phyloP scores from a whole-genome alignment of 1,284 basidiomycete species.

The Rhizopogon parksii region DNA sequence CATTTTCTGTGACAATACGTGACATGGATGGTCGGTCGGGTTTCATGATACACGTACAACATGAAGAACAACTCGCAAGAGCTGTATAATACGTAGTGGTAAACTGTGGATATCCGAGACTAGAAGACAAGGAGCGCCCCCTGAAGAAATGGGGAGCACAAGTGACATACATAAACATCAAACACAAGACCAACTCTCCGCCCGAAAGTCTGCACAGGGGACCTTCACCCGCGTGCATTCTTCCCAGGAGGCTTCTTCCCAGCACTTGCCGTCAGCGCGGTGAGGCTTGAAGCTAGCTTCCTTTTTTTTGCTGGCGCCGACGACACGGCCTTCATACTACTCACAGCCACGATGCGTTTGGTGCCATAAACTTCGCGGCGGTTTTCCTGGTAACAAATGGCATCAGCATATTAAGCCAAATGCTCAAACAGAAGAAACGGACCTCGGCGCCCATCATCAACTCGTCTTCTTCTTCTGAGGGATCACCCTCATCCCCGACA shows the following conservation, averaged over 20 bases:
- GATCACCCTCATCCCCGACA: conserved; percentile 15
- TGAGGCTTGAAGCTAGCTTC: conserved; percentile 9
- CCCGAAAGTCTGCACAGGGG: not conserved
- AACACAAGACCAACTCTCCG: not conserved
- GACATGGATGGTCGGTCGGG: not conserved
- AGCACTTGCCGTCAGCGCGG: not conserved
- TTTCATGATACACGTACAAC: not conserved
- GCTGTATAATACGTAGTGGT: not conserved
- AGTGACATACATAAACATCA: not conserved
- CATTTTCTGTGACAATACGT: too few species aligned
- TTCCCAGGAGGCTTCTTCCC: conserved; percentile 1
- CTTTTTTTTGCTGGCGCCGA: conserved; percentile 18
- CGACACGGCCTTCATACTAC: conserved; percentile 7
- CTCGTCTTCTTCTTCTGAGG: conserved; percentile 45
- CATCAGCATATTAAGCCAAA: conserved; percentile 6
- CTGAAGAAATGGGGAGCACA: not conserved
- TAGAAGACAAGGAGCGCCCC: not conserved
- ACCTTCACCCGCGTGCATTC: not conserved
- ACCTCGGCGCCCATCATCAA: conserved; percentile 49
- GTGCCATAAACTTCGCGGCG: conserved; percentile 30
- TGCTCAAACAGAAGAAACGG: conserved; percentile 11
- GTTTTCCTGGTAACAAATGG: conserved; percentile 24
- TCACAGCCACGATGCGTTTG: conserved; percentile 15
- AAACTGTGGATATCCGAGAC: not conserved
- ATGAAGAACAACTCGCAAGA: not conserved